phyloP scores from a whole-genome alignment of 208 protist genomes.

The Trypanosomatidae sp. region DNA sequence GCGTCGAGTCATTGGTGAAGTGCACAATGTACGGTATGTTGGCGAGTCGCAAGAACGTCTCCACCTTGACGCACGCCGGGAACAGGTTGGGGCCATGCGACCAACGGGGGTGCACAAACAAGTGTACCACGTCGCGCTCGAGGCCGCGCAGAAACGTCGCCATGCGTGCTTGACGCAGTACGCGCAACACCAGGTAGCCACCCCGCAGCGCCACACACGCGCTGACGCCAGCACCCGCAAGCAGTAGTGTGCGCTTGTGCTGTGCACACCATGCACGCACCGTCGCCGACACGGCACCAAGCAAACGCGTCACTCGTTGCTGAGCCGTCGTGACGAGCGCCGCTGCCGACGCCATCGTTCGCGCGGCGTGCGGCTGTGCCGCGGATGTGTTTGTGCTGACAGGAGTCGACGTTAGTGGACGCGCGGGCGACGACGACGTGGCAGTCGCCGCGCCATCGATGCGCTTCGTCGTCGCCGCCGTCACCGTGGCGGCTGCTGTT shows the following conservation, averaged over 20 bases:
- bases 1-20: slow-evolving; percentile 40
- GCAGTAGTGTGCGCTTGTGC: slow-evolving; percentile 11
- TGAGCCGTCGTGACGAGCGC: no score
- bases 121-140: slow-evolving; percentile 41
- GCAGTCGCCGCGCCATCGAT: no score
- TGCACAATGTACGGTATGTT: slow-evolving; percentile 57
- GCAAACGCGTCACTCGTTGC: no score
- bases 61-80: slow-evolving; percentile 44
- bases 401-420: no score
- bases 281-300: no score
- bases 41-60: slow-evolving; percentile 53
- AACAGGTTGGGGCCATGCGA: slow-evolving; percentile 60
- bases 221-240: slow-evolving; percentile 11
- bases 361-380: no score
- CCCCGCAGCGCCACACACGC: slow-evolving; percentile 15
- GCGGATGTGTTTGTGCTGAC: no score
- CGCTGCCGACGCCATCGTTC: no score
- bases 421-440: no score
- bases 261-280: background rate
- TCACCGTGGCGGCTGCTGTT: no score
- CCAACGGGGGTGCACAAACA: slow-evolving; percentile 57
- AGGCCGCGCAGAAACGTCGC: slow-evolving; percentile 21
- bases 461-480: no score
- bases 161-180: slow-evolving; percentile 6
- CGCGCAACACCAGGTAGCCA: slow-evolving; percentile 6